A percentile compares a stretch with the other conserved stretches of the same genome.
Conservation (phyloP, 495 filamentous ascomycete genomes). For the Podospora australis region DNA sequence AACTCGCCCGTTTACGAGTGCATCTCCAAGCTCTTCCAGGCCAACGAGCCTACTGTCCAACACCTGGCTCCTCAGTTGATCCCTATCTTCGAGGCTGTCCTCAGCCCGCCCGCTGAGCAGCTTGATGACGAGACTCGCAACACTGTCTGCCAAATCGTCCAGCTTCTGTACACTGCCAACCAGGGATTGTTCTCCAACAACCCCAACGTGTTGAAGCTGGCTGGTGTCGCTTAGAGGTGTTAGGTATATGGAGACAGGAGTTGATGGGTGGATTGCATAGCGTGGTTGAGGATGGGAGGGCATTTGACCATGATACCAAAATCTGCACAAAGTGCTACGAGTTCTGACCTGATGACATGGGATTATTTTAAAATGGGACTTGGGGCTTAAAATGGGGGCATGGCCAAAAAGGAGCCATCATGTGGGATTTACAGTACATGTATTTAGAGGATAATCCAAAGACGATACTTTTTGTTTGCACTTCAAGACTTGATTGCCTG, state of each 20-base stretch:
- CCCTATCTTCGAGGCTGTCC: conserved; percentile 72
- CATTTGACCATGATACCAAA: conserved; percentile 16
- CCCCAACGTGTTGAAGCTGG: conserved; percentile 26
- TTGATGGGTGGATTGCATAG: conserved; percentile 16
- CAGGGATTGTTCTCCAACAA: conserved; percentile 24
- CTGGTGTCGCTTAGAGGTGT: conserved; percentile 18
- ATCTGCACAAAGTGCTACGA: conserved; percentile 21
- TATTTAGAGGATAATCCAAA: too few species aligned
- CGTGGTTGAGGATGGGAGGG: conserved; percentile 9
- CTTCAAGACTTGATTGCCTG: too few species aligned
- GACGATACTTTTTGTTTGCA: too few species aligned
- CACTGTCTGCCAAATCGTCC: conserved; percentile 21
- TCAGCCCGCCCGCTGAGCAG: conserved; percentile 74
- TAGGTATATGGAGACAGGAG: neutral
- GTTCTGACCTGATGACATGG: conserved; percentile 16
- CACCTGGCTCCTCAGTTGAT: conserved; percentile 71
- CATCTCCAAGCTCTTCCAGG: conserved; percentile 78
- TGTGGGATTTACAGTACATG: too few species aligned
- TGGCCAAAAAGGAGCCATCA: too few species aligned
- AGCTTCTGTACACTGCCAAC: conserved; percentile 24
- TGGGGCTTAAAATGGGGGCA: too few species aligned
- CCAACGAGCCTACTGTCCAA: conserved; percentile 63
- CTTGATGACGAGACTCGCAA: conserved; percentile 71
- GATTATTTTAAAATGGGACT: neutral
- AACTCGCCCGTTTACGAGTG: conserved; percentile 87